Evolutionary conservation across 2,329 filamentous ascomycete genomes (phyloP).

Genomic region (Scedosporium apiospermum): DNA sequence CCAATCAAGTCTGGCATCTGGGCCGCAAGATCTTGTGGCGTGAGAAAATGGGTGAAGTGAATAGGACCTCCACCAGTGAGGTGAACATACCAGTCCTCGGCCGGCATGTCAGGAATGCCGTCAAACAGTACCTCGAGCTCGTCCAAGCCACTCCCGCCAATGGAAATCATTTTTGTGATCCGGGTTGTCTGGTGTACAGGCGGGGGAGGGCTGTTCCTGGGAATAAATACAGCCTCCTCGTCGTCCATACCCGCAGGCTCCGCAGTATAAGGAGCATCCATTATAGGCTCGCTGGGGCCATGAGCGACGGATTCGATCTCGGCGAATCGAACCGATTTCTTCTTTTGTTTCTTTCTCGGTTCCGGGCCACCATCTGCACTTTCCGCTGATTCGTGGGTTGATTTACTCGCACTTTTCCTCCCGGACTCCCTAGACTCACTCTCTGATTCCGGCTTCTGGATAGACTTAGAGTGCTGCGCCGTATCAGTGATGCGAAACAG

Average conservation of each 20-base stretch:
- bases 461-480: neutral
- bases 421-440: neutral
- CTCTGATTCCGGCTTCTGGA: neutral
- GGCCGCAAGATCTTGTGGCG: constrained; percentile 19
- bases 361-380: neutral
- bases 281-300: neutral
- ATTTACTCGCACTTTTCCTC: too few relatives aligned
- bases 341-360: constrained; percentile 11
- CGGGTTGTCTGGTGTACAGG: neutral
- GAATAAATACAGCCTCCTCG: neutral
- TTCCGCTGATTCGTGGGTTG: too few relatives aligned
- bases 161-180: constrained; percentile 6
- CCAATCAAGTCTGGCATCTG: neutral
- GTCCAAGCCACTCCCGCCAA: constrained; percentile 6
- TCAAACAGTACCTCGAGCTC: constrained; percentile 9
- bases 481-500: constrained; percentile 4
- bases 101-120: constrained; percentile 3
- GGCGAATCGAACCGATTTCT: constrained; percentile 19
- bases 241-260: neutral
- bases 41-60: constrained; percentile 24
- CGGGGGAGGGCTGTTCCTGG: neutral
- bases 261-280: neutral
- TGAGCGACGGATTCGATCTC: neutral
- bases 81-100: constrained; percentile 15
- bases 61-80: constrained; percentile 17